Conservation (phyloP, 805 yeast species). For the Candida boleticola region DNA sequence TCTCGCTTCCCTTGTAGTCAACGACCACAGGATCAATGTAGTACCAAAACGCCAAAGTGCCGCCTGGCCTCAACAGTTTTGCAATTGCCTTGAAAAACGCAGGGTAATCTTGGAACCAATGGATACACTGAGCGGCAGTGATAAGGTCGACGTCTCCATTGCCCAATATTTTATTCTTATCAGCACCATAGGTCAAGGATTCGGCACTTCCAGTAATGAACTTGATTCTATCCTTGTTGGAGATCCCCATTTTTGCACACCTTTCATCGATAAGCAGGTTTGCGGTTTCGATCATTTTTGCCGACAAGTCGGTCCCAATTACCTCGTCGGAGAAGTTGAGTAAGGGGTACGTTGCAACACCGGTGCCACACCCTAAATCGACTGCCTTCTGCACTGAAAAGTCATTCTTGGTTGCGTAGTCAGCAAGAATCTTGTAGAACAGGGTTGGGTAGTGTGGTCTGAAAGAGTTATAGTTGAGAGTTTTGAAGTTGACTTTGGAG, state of each 20-base stretch:
- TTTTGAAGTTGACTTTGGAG: constrained; percentile 29
- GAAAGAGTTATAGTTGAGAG: constrained; percentile 35
- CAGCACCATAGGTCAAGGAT: constrained; percentile 15
- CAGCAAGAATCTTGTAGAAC: constrained; percentile 29
- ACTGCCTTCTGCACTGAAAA: constrained; percentile 24
- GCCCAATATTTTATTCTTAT: constrained; percentile 12
- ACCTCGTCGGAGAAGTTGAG: constrained; percentile 36
- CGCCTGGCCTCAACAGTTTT: constrained; percentile 38
- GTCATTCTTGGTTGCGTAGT: constrained; percentile 20
- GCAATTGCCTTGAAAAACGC: constrained; percentile 27
- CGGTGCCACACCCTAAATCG: constrained; percentile 55
- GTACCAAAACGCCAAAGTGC: constrained; percentile 42
- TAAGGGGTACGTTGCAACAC: constrained; percentile 48
- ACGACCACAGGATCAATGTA: constrained; percentile 40
- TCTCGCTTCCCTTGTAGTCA: constrained; percentile 19
- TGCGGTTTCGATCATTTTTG: constrained; percentile 47
- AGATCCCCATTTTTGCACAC: constrained; percentile 20
- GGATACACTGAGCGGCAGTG: constrained; percentile 43
- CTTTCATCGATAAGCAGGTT: constrained; percentile 22
- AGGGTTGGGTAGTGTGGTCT: constrained; percentile 42
- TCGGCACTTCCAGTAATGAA: constrained; percentile 36
- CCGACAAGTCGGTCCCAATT: constrained; percentile 47
- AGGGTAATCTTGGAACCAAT: constrained; percentile 40
- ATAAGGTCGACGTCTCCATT: constrained; percentile 28
- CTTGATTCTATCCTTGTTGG: constrained; percentile 23